Base-by-base conservation (phyloP, 108 stramenopile species). In the Parmales sp. region DNA sequence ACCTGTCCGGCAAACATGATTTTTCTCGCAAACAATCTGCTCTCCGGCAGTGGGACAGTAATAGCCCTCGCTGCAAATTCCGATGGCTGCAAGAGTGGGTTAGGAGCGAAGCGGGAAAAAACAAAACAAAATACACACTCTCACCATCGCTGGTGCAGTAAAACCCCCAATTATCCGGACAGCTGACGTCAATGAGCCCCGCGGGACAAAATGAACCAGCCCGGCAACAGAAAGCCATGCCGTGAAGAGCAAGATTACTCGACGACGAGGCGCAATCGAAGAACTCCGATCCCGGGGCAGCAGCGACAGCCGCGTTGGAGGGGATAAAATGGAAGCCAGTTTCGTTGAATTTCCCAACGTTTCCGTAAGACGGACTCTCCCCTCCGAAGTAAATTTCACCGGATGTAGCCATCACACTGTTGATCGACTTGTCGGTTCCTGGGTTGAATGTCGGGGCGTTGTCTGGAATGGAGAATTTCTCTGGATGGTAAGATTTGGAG, bases 11-110 rank as follows among this genome's bases (percentile, higher is more conserved):
- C 72, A 72, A 22, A 49, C 66, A 5, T 51, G 9, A 6, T n/a
- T 1, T 34, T 19, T 31, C 1, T 31, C 48, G 49, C 72, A 72
- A 19, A 19, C 16, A 23, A 31, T 28, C 28, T 45, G 36, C 28
- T 45, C 65, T n/a, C 46, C 72, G 25, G 72, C 31, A 23, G 66
- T 72, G 11, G 6, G 9, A 38, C 72, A 72, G 50, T 72, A 72
- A 25, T 51, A 51, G 20, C 72, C 72, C 50, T 49, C 66, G 4
- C 66, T 66, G 49, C 72, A 72, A 13, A 67, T 16, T 11, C 29
- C 31, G 54, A 60, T 34, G 29, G n/a, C n/a, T n/a, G n/a, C n/a
- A n/a, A n/a, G n/a, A n/a, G n/a, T n/a, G n/a, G n/a, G n/a, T n/a
- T n/a, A n/a, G n/a, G n/a, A n/a, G n/a, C n/a, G n/a, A n/a, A n/a